These are phyloP conservation scores for Pleurotus ostreatus DNA, from an alignment of 768 basidiomycete genomes.

Conservation along the genomic window DNA sequence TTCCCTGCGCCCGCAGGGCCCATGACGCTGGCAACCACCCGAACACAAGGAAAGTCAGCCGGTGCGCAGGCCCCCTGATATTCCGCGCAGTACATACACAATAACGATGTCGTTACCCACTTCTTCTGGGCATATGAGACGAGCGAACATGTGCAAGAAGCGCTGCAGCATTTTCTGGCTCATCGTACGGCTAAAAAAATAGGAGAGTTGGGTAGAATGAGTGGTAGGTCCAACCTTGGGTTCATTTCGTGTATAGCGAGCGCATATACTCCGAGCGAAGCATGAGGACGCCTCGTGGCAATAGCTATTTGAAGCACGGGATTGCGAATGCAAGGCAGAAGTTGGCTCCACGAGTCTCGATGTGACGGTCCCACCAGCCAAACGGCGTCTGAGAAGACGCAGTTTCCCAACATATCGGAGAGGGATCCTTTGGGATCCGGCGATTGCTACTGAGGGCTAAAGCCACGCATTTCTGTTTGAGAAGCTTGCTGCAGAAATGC, in stretches of 20 bases:
- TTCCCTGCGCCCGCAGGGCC: conserved; percentile 12
- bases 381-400: too few relatives aligned
- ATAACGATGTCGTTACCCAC: conserved; percentile 9
- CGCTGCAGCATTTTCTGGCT: background rate
- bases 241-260: too few relatives aligned
- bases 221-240: background rate
- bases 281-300: conserved; percentile 1
- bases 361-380: too few relatives aligned
- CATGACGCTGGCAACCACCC: conserved; percentile 8
- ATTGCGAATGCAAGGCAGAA: too few relatives aligned
- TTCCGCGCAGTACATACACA: conserved; percentile 5
- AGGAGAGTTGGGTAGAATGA: background rate
- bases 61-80: background rate
- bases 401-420: too few relatives aligned
- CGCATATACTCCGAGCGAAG: conserved; percentile 5
- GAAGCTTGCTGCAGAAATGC: too few relatives aligned
- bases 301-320: background rate
- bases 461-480: too few relatives aligned
- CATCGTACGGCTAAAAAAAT: background rate
- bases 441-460: too few relatives aligned
- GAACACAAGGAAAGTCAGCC: background rate
- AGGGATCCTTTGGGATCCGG: too few relatives aligned
- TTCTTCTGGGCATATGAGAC: conserved; percentile 8
- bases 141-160: conserved; percentile 6
- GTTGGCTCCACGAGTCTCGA: too few relatives aligned